A percentile compares a stretch with the other conserved stretches of the same genome.
Evolutionary conservation across 2,329 filamentous ascomycete genomes (phyloP).

Genomic region (Calonectria crousiana): DNA sequence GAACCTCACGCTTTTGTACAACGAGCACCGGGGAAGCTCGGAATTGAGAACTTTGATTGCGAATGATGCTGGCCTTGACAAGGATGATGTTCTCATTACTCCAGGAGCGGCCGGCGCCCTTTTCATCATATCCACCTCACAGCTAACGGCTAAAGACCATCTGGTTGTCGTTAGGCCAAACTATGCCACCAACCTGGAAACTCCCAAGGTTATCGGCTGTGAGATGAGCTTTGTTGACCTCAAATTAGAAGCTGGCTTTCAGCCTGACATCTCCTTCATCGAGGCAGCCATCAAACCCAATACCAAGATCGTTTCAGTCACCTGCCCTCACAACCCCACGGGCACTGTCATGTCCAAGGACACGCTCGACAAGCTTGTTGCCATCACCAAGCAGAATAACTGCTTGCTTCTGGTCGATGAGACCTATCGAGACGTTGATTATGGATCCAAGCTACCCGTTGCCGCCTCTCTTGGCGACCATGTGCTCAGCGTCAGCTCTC

Average conservation of each 20-base stretch:
- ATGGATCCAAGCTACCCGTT: constrained; percentile 20
- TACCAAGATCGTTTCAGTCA: constrained; percentile 38
- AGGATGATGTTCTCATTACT: constrained; percentile 38
- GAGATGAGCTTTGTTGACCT: constrained; percentile 39
- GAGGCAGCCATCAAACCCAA: constrained; percentile 29
- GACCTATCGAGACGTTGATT: constrained; percentile 38
- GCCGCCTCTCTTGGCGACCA: constrained; percentile 32
- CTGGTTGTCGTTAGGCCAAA: constrained; percentile 40
- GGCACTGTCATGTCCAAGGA: constrained; percentile 26
- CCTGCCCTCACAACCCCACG: constrained; percentile 39
- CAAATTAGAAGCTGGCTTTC: constrained; percentile 32
- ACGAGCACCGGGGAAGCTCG: constrained; percentile 34
- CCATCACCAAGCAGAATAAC: constrained; percentile 27
- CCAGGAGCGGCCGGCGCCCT: constrained; percentile 36
- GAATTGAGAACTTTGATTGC: constrained; percentile 32
- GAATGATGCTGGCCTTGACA: constrained; percentile 18
- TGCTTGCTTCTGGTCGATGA: constrained; percentile 37
- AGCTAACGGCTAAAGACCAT: constrained; percentile 28
- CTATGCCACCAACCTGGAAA: constrained; percentile 42
- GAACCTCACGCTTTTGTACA: constrained; percentile 34
- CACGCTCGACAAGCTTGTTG: constrained; percentile 14
- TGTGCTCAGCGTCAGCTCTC: constrained; percentile 37
- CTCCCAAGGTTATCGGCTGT: constrained; percentile 37
- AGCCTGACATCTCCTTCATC: constrained; percentile 26
- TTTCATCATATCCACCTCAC: constrained; percentile 37